Evolutionary conservation across 441 rosid species (phyloP).

Genomic region (Euphorbia corollata): DNA sequence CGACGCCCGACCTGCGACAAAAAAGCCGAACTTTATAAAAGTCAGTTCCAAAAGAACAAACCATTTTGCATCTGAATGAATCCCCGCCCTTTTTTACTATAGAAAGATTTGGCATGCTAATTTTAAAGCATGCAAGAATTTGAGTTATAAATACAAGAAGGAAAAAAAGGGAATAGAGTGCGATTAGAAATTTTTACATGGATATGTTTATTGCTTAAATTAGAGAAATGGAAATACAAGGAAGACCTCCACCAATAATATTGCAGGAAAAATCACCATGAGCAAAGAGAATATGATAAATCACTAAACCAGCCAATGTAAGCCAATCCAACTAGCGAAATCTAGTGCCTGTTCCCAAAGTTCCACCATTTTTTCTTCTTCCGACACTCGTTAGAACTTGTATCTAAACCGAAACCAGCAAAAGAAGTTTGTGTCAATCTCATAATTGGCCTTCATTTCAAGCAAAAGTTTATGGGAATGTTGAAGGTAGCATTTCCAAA

Average conservation of each 20-base stretch:
- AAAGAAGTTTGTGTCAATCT: background rate
- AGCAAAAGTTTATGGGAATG: background rate
- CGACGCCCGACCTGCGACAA: too few relatives aligned
- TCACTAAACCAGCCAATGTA: background rate
- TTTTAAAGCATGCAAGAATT: conserved; percentile 11
- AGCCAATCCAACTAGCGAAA: background rate
- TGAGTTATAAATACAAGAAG: background rate
- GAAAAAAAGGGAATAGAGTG: background rate
- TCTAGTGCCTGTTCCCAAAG: conserved; percentile 43
- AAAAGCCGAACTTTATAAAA: too few relatives aligned
- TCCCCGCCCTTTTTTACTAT: too few relatives aligned
- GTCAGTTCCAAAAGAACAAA: too few relatives aligned
- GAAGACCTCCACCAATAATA: background rate
- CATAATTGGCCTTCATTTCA: background rate
- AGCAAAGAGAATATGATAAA: background rate
- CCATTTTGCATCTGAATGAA: too few relatives aligned
- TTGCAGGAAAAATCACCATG: conserved; percentile 1
- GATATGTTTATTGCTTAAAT: background rate
- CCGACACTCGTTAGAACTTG: conserved; percentile 29
- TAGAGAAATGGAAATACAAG: background rate
- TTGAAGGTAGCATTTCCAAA: background rate
- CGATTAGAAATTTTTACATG: conserved; percentile 6
- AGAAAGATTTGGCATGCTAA: conserved; percentile 11
- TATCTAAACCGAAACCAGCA: conserved; percentile 32
- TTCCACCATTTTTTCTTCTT: conserved; percentile 82